Conservation (phyloP, 805 yeast genomes). For the Kazachstania psychrophila region DNA sequence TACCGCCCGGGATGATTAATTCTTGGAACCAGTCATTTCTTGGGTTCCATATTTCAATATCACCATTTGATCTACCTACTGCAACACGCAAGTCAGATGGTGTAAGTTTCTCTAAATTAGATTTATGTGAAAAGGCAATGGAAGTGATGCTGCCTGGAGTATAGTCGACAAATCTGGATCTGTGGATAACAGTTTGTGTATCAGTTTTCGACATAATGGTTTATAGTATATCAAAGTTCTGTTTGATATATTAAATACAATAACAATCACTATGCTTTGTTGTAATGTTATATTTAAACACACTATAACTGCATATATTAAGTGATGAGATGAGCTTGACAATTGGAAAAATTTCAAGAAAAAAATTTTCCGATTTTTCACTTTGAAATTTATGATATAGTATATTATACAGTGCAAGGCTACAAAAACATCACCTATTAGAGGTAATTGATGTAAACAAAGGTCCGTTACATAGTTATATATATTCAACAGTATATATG, state of each 20-base stretch:
- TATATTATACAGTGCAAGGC: no score
- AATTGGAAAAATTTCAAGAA: not conserved
- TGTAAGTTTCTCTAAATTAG: slow-evolving; percentile 34
- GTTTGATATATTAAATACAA: no score
- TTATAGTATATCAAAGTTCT: not conserved
- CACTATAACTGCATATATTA: no score
- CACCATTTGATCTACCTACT: slow-evolving; percentile 88
- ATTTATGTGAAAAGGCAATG: slow-evolving; percentile 60
- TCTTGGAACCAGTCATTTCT: slow-evolving; percentile 76
- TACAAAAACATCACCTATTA: no score
- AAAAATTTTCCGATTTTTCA: not conserved
- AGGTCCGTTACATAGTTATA: no score
- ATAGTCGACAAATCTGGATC: slow-evolving; percentile 86
- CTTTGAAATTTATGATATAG: not conserved
- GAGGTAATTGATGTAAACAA: no score
- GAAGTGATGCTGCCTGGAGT: slow-evolving; percentile 80
- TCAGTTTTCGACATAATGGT: not conserved
- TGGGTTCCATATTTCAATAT: slow-evolving; percentile 94
- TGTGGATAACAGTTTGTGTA: slow-evolving; percentile 40
- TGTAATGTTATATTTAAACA: no score
- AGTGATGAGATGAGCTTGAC: slow-evolving; percentile 4
- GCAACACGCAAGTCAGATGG: slow-evolving; percentile 65
- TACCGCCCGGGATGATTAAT: slow-evolving; percentile 61
- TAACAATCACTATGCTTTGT: no score
- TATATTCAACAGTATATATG: no score